Percentiles rank a stretch among this genome's conserved stretches.
phyloP scores from a whole-genome alignment of 1,284 basidiomycete genomes.

The Ustilago crameri region DNA sequence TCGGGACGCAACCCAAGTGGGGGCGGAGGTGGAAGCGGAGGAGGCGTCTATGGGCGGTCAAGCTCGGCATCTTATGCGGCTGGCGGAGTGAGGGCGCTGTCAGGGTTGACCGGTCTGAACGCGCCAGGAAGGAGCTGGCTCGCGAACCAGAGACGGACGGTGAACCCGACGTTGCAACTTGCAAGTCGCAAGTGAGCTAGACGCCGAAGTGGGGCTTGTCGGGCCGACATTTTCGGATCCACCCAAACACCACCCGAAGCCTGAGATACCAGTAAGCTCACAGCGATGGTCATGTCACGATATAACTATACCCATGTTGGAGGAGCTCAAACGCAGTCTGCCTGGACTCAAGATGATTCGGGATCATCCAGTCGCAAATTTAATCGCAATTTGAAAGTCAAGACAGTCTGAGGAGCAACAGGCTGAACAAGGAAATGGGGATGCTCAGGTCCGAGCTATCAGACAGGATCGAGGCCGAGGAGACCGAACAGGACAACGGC shows the following conservation, averaged over 20 bases:
- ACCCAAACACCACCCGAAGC: too few relatives aligned
- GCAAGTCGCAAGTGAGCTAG: slow-evolving; percentile 19
- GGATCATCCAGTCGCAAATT: background rate
- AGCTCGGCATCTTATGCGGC: slow-evolving; percentile 30
- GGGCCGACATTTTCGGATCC: too few relatives aligned
- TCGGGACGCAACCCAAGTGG: slow-evolving; percentile 46
- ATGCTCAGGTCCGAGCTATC: too few relatives aligned
- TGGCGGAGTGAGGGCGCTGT: slow-evolving; percentile 33
- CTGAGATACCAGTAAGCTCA: too few relatives aligned
- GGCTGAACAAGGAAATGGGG: too few relatives aligned
- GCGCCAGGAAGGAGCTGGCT: slow-evolving; percentile 42
- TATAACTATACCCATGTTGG: slow-evolving; percentile 8
- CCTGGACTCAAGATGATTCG: background rate
- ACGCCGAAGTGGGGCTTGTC: background rate
- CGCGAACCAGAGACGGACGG: slow-evolving; percentile 21
- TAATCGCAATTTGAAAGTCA: too few relatives aligned
- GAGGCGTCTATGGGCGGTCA: slow-evolving; percentile 4
- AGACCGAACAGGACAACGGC: slow-evolving; percentile 2
- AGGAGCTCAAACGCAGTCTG: slow-evolving; percentile 1
- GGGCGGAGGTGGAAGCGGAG: slow-evolving; percentile 7
- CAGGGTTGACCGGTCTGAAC: slow-evolving; percentile 26
- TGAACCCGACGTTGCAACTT: slow-evolving; percentile 39
- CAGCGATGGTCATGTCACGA: background rate
- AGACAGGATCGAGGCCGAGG: background rate
- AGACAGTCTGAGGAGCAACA: too few relatives aligned